Base-by-base conservation (phyloP, 805 yeast species). In the Candida chilensis region DNA sequence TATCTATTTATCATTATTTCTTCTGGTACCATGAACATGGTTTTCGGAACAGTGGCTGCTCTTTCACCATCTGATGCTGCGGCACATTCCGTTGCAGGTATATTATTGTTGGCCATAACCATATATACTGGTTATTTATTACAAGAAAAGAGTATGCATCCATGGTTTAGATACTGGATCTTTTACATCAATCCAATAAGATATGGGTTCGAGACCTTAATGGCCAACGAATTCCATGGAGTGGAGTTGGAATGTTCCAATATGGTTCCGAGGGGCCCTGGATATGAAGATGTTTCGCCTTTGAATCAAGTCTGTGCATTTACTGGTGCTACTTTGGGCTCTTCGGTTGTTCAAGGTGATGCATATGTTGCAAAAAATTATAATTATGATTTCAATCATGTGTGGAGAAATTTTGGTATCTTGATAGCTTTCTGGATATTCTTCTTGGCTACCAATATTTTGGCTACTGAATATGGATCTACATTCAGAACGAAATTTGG, bases 251-350 rank as follows among this genome's bases (percentile, higher is more conserved):
- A 34, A 27, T 60, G 66, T 44, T 19, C 10, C 21, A 19, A 19
- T 19, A 11, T 19, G 21, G 10, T 19, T 19, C 82, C 82, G 2
- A 36, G 48, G n/a, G 69, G 70, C 2, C 39, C 38, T 2, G 37
- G 47, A 8, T 66, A 64, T 34, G 42, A 40, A 8, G 20, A 6
- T 14, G 24, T 65, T 10, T 33, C 67, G 0, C 22, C 48, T 5
- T 47, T 36, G 6, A 48, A 64, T 35, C 60, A 60, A 36, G 71
- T 76, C 7, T 82, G 92, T 55, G 64, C 67, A 28, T 66, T 69
- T 25, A 67, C 67, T 19, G 87, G 90, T 24, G 60, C 88, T 9
- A 40, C 41, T 3, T 57, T 76, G 2, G 92, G 94, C 25, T 39
- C 47, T 14, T 35, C 45, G n/a, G 47, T 38, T 29, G 83, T 84